Base-by-base conservation (phyloP, 2,329 filamentous ascomycete species). In the Colletotrichum salicis region DNA sequence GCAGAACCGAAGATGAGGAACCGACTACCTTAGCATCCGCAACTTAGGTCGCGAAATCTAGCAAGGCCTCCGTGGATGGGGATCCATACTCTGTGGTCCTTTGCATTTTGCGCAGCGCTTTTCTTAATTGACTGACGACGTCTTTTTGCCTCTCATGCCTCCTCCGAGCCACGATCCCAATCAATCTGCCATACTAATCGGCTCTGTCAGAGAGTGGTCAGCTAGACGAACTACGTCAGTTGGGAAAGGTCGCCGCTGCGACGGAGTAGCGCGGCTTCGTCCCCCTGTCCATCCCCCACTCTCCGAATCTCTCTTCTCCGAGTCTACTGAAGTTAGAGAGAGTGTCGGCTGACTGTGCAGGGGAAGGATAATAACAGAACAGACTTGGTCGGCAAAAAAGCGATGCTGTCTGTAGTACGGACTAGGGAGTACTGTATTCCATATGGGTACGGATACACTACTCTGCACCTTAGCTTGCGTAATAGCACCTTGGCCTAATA, bases 221-320 rank as follows among this genome's bases (percentile, higher is more conserved):
- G 64, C 52, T 15, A n/a, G n/a, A 63, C n/a, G 29, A 27, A 15
- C 69, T 71, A 71, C 69, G 69, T 71, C 69, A 64, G 57, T 63
- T 55, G 31, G 54, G 41, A 22, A 70, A 67, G 51, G 64, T 65
- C 63, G 57, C 35, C 52, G 57, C 27, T 33, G 29, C 5, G 37
- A 41, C 37, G 37, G 37, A 41, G 60, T 59, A 58, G 58, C 27
- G 69, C 45, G 58, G 45, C 68, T 55, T 70, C 24, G 51, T 24
- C 69, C 69, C 69, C 69, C 58, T 57, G 52, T 61, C 7, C 33
- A 51, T 69, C 59, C 69, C 69, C 65, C 69, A 69, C 69, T 69
- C 69, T 63, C 69, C 52, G 52, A 68, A 54, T 69, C 58, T 69
- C 37, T 51, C 51, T 64, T 33, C 45, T 54, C 64, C 69, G 69